Percentiles rank a stretch among this genome's conserved stretches.
Conservation (phyloP, 169 alveolate genomes). For the Babesia microti region DNA sequence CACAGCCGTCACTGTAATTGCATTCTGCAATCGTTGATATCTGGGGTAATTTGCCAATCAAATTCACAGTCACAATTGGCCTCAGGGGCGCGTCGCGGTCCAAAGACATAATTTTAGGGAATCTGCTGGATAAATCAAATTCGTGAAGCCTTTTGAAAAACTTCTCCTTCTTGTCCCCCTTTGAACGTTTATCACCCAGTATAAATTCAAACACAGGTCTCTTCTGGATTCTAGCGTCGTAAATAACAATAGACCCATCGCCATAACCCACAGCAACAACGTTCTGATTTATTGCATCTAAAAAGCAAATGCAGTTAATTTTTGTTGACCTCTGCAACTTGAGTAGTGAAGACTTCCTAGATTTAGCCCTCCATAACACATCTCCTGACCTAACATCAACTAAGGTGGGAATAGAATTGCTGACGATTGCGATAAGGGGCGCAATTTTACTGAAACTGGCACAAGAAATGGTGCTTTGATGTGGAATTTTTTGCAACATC, state of each 20-base stretch:
- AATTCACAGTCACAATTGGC: too few relatives aligned
- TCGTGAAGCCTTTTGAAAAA: constrained; percentile 13
- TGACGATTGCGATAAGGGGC: too few relatives aligned
- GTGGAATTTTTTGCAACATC: too few relatives aligned
- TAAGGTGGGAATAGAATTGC: constrained; percentile 35
- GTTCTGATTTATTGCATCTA: constrained; percentile 48
- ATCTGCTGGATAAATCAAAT: constrained; percentile 24
- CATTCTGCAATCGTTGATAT: neutral
- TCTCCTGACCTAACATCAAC: constrained; percentile 48
- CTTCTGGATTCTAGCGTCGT: constrained; percentile 49
- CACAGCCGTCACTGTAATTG: constrained; percentile 21
- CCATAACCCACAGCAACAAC: constrained; percentile 44
- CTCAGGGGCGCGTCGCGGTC: constrained; percentile 11
- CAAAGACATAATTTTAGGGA: constrained; percentile 17
- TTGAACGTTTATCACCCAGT: constrained; percentile 38
- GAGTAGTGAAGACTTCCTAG: constrained; percentile 43
- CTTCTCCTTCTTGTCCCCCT: constrained; percentile 17
- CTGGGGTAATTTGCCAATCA: neutral
- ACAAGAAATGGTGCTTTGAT: too few relatives aligned
- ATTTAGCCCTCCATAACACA: constrained; percentile 51
- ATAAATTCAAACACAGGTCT: constrained; percentile 53
- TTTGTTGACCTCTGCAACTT: constrained; percentile 41
- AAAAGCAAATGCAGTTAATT: constrained; percentile 35
- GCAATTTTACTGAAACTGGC: too few relatives aligned
- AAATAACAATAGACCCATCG: constrained; percentile 43